A percentile compares a stretch with the other conserved stretches of the same genome.
phyloP scores from a whole-genome alignment of 116 monocot species.

The Cymodocea nodosa region DNA sequence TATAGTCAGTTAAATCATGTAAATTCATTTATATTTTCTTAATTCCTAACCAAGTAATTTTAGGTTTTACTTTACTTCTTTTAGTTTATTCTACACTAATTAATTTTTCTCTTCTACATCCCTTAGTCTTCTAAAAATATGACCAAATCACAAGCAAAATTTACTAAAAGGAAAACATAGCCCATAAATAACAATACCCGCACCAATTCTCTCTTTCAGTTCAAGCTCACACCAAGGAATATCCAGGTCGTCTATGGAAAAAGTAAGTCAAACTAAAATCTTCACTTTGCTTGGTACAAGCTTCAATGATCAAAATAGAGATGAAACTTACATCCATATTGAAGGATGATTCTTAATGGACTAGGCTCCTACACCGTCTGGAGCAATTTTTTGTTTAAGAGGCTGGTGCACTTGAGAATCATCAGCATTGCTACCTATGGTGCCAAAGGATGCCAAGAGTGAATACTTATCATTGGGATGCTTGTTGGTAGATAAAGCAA shows the following conservation, averaged over 20 bases:
- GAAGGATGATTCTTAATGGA: constrained; percentile 17
- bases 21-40: background rate
- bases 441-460: constrained; percentile 12
- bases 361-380: constrained; percentile 10
- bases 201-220: constrained; percentile 89
- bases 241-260: constrained; percentile 44
- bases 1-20: background rate
- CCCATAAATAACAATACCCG: constrained; percentile 30
- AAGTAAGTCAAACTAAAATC: background rate
- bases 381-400: constrained; percentile 16
- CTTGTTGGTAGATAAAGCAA: constrained; percentile 16
- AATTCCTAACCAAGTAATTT: too few species aligned
- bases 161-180: too few species aligned
- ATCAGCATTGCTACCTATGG: constrained; percentile 14
- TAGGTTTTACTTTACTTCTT: too few species aligned
- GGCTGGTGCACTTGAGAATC: constrained; percentile 8
- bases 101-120: too few species aligned
- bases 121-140: too few species aligned
- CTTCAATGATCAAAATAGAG: background rate
- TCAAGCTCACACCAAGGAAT: constrained; percentile 83
- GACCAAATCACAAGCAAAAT: too few species aligned
- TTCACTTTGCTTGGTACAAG: background rate
- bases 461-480: constrained; percentile 22
- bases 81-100: too few species aligned
- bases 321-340: constrained; percentile 14